phyloP scores from a whole-genome alignment of 1,284 basidiomycete species.

The Rhodotorula sp. region DNA sequence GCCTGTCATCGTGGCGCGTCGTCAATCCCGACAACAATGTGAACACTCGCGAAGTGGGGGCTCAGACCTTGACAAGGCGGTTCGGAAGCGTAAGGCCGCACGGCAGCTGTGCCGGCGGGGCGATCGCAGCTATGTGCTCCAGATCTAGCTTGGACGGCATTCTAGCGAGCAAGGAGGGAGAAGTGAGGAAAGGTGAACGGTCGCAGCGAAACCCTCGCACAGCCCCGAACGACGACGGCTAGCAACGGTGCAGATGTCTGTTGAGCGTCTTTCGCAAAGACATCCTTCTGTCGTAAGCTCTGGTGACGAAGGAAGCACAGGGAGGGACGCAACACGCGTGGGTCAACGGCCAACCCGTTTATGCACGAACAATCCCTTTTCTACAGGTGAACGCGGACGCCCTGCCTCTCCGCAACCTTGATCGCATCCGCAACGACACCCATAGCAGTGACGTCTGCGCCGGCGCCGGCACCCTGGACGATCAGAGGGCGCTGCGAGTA shows the following conservation, averaged over 20 bases:
- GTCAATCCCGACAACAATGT: background rate
- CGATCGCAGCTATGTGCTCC: conserved; percentile 3
- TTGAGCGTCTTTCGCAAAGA: too few species aligned
- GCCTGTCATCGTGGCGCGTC: conserved; percentile 53
- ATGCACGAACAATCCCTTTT: background rate
- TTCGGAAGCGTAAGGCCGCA: conserved; percentile 55
- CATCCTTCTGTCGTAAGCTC: too few species aligned
- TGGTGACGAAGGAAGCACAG: background rate
- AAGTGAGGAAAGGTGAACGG: background rate
- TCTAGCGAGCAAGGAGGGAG: background rate
- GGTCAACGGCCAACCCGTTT: too few species aligned
- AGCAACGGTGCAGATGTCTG: too few species aligned
- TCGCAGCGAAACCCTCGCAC: background rate
- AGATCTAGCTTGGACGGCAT: conserved; percentile 1
- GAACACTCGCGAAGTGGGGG: background rate
- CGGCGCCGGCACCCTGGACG: conserved; percentile 92
- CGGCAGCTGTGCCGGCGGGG: conserved; percentile 52
- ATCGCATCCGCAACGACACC: conserved; percentile 77
- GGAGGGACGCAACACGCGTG: background rate
- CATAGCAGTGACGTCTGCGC: conserved; percentile 97
- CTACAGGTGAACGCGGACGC: conserved; percentile 29
- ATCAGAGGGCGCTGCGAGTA: conserved; percentile 76
- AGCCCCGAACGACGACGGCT: too few species aligned
- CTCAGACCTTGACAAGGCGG: conserved; percentile 56
- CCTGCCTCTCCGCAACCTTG: conserved; percentile 42